Conservation (phyloP, 345 rosid species). For the Citrus inodora region DNA sequence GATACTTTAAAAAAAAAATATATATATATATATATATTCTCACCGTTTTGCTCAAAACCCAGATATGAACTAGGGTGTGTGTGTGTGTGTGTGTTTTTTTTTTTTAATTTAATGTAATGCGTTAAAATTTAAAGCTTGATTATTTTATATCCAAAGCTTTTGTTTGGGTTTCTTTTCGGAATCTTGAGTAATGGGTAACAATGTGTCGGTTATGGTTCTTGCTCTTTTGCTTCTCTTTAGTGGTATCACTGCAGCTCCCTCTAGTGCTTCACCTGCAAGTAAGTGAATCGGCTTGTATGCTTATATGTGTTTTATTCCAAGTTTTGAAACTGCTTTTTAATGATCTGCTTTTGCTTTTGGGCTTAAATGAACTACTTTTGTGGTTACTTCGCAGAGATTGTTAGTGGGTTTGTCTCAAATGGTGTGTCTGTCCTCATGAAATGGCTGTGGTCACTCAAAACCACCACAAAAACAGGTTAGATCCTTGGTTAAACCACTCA, state of each 20-base stretch:
- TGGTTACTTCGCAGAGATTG: constrained; percentile 59
- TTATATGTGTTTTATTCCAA: background rate
- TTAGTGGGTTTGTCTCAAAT: constrained; percentile 71
- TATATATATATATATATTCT: background rate
- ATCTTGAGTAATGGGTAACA: constrained; percentile 46
- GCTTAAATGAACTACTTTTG: constrained; percentile 7
- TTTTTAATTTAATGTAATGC: background rate
- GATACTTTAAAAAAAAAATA: background rate
- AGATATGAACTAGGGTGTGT: constrained; percentile 8
- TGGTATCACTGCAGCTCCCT: constrained; percentile 59
- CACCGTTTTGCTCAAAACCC: constrained; percentile 15
- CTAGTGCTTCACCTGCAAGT: constrained; percentile 81
- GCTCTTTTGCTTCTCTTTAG: constrained; percentile 50
- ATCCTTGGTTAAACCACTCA: constrained; percentile 23
- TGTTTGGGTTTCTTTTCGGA: constrained; percentile 9
- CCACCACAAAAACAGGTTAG: constrained; percentile 86
- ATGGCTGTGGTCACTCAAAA: constrained; percentile 90
- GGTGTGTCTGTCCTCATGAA: constrained; percentile 67
- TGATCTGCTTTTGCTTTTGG: constrained; percentile 17
- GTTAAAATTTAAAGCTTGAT: constrained; percentile 20
- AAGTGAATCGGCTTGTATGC: constrained; percentile 24
- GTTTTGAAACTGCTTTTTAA: background rate
- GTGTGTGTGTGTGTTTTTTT: background rate
- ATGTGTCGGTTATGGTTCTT: constrained; percentile 39
- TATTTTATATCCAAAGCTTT: constrained; percentile 7